Percentiles rank a stretch among this genome's conserved stretches.
phyloP scores from a whole-genome alignment of 2,329 filamentous ascomycete genomes.

The Diplodia corticola region DNA sequence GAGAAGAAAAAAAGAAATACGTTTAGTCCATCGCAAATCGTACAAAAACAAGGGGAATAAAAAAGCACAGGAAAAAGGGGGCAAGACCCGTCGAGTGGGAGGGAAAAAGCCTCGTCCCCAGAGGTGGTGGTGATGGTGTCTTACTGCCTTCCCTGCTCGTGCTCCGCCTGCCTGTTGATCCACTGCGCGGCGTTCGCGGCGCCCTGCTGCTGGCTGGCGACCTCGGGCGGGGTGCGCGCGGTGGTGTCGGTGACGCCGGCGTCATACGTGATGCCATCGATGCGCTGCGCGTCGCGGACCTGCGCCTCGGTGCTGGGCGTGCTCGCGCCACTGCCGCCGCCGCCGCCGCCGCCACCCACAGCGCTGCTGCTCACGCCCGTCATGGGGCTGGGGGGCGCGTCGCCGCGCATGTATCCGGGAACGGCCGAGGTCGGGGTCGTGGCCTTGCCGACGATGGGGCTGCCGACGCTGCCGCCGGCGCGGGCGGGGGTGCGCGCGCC shows the following conservation, averaged over 20 bases:
- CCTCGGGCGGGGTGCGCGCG: conserved; percentile 34
- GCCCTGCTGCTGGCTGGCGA: background rate
- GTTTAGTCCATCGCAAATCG: conserved; percentile 7
- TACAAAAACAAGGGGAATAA: background rate
- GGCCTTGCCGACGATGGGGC: conserved; percentile 64
- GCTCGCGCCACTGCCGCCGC: conserved; percentile 33
- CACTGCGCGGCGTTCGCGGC: conserved; percentile 21
- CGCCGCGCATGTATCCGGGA: conserved; percentile 13
- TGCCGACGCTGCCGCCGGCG: conserved; percentile 69
- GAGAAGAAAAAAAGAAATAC: background rate
- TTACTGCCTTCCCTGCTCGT: conserved; percentile 7
- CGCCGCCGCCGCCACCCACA: conserved; percentile 25
- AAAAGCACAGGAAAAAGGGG: background rate
- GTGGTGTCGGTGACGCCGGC: conserved; percentile 43
- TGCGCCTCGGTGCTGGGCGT: conserved; percentile 39
- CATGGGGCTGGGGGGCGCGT: conserved; percentile 32
- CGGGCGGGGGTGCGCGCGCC: conserved; percentile 65
- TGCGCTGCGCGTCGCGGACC: conserved; percentile 44
- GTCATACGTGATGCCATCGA: conserved; percentile 51
- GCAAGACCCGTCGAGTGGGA: background rate
- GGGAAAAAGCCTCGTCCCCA: too few relatives aligned
- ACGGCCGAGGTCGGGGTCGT: conserved; percentile 27
- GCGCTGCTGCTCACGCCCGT: conserved; percentile 31
- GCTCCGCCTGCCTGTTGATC: conserved; percentile 17
- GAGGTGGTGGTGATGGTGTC: too few relatives aligned